Base-by-base conservation (phyloP, 148 eudicot species). In the Heliamphora exappendiculata region DNA sequence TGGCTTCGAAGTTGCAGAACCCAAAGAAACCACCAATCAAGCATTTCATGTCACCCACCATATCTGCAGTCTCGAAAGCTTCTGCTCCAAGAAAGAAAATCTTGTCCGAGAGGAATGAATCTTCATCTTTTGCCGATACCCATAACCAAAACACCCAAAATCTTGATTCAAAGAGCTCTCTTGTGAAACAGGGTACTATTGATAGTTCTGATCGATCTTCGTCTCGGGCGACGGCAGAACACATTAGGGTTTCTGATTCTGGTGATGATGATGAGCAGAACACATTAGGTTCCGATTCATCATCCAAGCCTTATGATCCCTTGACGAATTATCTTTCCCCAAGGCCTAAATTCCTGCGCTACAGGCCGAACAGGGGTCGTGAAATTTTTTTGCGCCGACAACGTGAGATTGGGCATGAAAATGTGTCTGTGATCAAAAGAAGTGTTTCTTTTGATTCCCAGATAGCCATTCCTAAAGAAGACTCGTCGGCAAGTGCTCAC, bases 41-140 rank as follows among this genome's bases (percentile, higher is more conserved):
- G 84, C 83, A 89, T 62, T 88, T 85, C 82, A 91, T 91, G 95
- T 72, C 88, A 53, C 84, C 94, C 37, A 90, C 94, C n/a, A 75
- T 82, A 53, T 87, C 86, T 78, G 82, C 89, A 44, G 26, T 88
- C 49, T 81, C 91, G 24, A 90, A 85, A 78, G 82, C 75, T 55
- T 62, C 72, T 14, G 33, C 66, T 55, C 84, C 85, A 22, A 86
- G 82, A 72, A 87, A 81, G 83, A 91, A 84, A 82, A 73, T 91
- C 55, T 73, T 91, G 65, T 73, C 78, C 2, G 97, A 89, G 75
- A 82, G 88, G 76, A 83, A 85, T n/a, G 87, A 82, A 72, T 37
- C 33, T 71, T 75, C 65, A 7, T 59, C 17, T 29, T 37, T 51
- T 34, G 34, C 77, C 17, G 70, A 73, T 22, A 19, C 64, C 75